Conservation (phyloP, 169 alveolate genomes). For the Plasmodium reichenowi region DNA sequence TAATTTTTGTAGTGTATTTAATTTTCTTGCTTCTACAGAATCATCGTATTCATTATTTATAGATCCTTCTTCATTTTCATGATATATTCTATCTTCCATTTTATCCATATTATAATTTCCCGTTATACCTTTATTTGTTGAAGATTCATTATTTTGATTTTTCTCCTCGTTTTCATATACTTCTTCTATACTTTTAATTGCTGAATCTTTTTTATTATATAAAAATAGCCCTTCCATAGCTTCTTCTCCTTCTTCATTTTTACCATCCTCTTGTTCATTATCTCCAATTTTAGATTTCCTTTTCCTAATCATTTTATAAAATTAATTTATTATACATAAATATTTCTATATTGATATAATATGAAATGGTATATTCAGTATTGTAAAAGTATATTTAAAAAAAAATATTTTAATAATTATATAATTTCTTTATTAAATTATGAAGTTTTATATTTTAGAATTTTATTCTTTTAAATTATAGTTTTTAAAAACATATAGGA, state of each 20-base stretch:
- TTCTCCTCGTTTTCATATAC: background rate
- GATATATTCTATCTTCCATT: background rate
- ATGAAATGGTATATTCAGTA: too few relatives aligned
- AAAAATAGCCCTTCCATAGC: constrained; percentile 31
- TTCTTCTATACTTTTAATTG: constrained; percentile 33
- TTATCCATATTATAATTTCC: constrained; percentile 1
- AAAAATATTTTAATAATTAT: too few relatives aligned
- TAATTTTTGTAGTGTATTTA: background rate
- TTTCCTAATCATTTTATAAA: constrained; percentile 49
- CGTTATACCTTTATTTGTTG: background rate
- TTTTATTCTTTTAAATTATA: too few relatives aligned
- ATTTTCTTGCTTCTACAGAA: background rate
- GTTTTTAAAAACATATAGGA: background rate
- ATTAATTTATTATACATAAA: background rate
- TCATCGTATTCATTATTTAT: constrained; percentile 1
- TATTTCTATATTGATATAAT: constrained; percentile 1
- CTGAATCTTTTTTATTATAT: constrained; percentile 16
- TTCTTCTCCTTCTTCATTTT: constrained; percentile 16
- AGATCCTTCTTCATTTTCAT: background rate
- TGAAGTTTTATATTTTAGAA: too few relatives aligned
- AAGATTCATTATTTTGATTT: background rate
- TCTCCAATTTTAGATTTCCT: constrained; percentile 64
- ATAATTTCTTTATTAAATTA: too few relatives aligned
- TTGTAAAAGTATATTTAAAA: too few relatives aligned
- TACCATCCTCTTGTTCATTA: constrained; percentile 29